phyloP scores from a whole-genome alignment of 805 yeast species.

The Candida sakaeoensis region DNA sequence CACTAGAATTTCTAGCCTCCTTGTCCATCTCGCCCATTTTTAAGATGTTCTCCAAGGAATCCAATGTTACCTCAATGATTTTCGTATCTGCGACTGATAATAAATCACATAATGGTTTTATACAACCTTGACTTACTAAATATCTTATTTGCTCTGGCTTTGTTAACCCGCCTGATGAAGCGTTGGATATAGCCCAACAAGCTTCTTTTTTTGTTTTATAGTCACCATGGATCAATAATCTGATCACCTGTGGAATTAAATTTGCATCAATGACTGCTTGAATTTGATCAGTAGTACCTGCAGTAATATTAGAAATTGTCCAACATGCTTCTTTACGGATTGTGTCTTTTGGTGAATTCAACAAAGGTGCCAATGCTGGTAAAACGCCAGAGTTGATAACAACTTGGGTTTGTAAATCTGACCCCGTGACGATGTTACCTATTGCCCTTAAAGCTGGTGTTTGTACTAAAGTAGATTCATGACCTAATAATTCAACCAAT shows the following conservation, averaged over 20 bases:
- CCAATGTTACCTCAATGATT: constrained; percentile 91
- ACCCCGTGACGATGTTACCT: constrained; percentile 97
- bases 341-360: constrained; percentile 83
- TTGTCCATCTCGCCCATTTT: constrained; percentile 92
- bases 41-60: constrained; percentile 89
- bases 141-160: constrained; percentile 93
- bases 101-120: constrained; percentile 94
- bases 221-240: constrained; percentile 76
- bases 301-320: constrained; percentile 97
- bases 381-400: constrained; percentile 91
- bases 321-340: constrained; percentile 97
- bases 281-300: constrained; percentile 92
- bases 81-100: constrained; percentile 84
- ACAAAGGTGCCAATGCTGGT: constrained; percentile 74
- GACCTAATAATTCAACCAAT: constrained; percentile 84
- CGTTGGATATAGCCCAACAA: constrained; percentile 98
- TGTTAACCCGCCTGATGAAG: constrained; percentile 90
- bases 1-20: constrained; percentile 63
- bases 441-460: constrained; percentile 97
- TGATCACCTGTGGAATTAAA: constrained; percentile 85
- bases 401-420: constrained; percentile 91
- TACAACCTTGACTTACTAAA: constrained; percentile 91
- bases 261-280: constrained; percentile 96
- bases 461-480: constrained; percentile 81
- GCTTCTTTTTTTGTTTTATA: constrained; percentile 98